Percentiles rank a stretch among this genome's conserved stretches.
Evolutionary conservation across 495 filamentous ascomycete species (phyloP).

Genomic region (Aspergillus cristatus): DNA sequence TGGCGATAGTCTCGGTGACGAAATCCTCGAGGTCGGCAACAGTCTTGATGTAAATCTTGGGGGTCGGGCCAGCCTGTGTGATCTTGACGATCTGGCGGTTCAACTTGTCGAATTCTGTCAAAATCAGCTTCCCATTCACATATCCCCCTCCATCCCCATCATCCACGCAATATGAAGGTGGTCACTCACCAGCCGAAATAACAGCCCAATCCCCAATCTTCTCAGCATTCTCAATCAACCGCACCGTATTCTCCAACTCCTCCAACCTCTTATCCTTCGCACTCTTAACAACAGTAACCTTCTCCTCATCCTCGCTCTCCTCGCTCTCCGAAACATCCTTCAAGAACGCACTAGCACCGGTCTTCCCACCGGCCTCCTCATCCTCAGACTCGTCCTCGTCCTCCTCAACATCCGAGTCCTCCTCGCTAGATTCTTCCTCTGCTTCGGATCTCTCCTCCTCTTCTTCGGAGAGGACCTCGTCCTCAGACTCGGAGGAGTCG

Average conservation of each 20-base stretch:
- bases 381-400: constrained; percentile 49
- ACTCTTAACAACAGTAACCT: constrained; percentile 79
- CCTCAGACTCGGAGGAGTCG: constrained; percentile 58
- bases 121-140: constrained; percentile 15
- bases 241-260: constrained; percentile 82
- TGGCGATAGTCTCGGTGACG: constrained; percentile 85
- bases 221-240: constrained; percentile 85
- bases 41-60: constrained; percentile 85
- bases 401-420: constrained; percentile 66
- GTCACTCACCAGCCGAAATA: constrained; percentile 69
- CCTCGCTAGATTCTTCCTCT: constrained; percentile 58
- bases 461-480: constrained; percentile 44
- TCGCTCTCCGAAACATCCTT: constrained; percentile 67
- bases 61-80: constrained; percentile 61
- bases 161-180: too few species aligned
- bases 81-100: constrained; percentile 82
- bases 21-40: constrained; percentile 92
- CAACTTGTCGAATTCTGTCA: constrained; percentile 88
- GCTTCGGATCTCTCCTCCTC: constrained; percentile 66
- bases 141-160: constrained; percentile 1
- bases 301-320: constrained; percentile 74
- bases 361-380: constrained; percentile 54
- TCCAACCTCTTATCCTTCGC: constrained; percentile 95
- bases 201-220: constrained; percentile 97
- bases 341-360: constrained; percentile 73